Conservation (phyloP, 225 moss, liverwort and hornwort genomes). For the Marchantia paleacea region DNA sequence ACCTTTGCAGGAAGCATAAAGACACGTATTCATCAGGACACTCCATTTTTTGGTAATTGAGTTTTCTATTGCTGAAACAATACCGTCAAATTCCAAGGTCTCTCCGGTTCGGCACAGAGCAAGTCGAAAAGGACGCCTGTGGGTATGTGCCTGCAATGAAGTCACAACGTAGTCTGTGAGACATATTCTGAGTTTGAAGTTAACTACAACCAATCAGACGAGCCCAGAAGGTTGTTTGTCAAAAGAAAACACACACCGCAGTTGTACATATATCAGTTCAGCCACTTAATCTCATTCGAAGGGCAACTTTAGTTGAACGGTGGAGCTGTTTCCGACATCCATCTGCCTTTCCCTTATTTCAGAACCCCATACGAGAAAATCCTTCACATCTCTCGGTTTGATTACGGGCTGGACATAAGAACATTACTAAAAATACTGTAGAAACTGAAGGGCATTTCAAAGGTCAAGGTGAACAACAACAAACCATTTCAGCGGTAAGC, state of each 20-base stretch:
- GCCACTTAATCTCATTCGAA: too few species aligned
- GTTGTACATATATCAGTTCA: too few species aligned
- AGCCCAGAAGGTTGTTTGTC: too few species aligned
- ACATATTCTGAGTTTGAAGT: not conserved
- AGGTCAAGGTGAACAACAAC: not conserved
- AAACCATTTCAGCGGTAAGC: slow-evolving; percentile 92
- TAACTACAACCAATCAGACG: not conserved
- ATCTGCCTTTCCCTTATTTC: not conserved
- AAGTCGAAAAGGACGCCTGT: slow-evolving; percentile 96
- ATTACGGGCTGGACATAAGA: not conserved
- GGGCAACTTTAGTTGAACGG: not conserved
- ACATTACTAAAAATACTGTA: not conserved
- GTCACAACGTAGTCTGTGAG: slow-evolving; percentile 13
- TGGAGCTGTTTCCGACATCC: not conserved
- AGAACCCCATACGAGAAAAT: not conserved
- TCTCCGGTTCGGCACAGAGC: slow-evolving; percentile 86
- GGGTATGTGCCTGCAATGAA: slow-evolving; percentile 76
- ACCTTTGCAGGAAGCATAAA: not conserved
- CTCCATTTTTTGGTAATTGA: not conserved
- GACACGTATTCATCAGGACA: not conserved
- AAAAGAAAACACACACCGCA: not conserved
- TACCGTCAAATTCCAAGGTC: slow-evolving; percentile 97
- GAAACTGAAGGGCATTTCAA: not conserved
- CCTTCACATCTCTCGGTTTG: not conserved
- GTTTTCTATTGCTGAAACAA: not conserved